Evolutionary conservation across 1,284 basidiomycete genomes (phyloP).

Genomic region (Cryptococcus sp.): DNA sequence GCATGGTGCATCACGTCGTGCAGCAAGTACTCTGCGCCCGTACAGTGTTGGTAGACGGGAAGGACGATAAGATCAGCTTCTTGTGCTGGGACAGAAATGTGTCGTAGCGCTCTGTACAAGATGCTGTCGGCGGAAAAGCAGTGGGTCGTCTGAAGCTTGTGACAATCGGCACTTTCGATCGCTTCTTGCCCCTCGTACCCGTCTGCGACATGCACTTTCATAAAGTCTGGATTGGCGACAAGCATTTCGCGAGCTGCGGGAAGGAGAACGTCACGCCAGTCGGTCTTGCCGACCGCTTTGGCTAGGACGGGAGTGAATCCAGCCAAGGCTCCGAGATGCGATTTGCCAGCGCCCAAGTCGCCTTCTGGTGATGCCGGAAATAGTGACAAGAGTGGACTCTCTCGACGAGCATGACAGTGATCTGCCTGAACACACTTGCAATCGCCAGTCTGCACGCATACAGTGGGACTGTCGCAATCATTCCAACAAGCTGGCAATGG

Average conservation of each 20-base stretch:
- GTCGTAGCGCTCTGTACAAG: slow-evolving; percentile 47
- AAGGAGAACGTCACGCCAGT: slow-evolving; percentile 48
- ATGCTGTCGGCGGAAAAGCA: slow-evolving; percentile 53
- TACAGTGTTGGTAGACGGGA: slow-evolving; percentile 54
- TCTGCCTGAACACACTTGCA: slow-evolving; percentile 52
- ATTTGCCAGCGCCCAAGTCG: slow-evolving; percentile 5
- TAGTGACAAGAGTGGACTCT: slow-evolving; percentile 39
- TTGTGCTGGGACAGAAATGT: slow-evolving; percentile 47
- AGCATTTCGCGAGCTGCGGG: slow-evolving; percentile 45
- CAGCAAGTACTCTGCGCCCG: slow-evolving; percentile 42
- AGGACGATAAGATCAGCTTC: slow-evolving; percentile 55
- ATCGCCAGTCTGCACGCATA: slow-evolving; percentile 52
- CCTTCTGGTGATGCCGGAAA: slow-evolving; percentile 9
- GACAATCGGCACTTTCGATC: slow-evolving; percentile 44
- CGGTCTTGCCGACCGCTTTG: slow-evolving; percentile 29
- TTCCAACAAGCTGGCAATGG: slow-evolving; percentile 51
- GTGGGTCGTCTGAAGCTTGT: slow-evolving; percentile 44
- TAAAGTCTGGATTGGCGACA: slow-evolving; percentile 37
- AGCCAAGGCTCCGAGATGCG: slow-evolving; percentile 29
- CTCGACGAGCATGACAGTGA: slow-evolving; percentile 38
- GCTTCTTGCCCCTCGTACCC: slow-evolving; percentile 39
- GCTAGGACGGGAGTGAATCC: slow-evolving; percentile 30
- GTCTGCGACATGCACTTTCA: slow-evolving; percentile 49
- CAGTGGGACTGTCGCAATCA: slow-evolving; percentile 48
- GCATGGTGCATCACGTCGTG: slow-evolving; percentile 53